Conservation (phyloP, 1,284 basidiomycete species). For the Ceratobasidium sp. region DNA sequence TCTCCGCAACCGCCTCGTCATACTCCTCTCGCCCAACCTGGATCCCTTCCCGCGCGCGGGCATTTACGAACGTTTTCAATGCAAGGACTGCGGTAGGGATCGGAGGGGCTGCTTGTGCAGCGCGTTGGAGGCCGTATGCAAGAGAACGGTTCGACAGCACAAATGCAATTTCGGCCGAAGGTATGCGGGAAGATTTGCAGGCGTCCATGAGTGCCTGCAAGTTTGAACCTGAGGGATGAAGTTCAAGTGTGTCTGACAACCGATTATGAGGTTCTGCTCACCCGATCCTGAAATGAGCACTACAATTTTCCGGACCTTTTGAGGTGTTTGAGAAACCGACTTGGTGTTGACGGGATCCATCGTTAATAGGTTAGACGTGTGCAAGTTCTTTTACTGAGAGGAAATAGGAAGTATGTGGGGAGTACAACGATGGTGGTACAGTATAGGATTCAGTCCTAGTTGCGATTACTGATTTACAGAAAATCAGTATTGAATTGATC, state of each 20-base stretch:
- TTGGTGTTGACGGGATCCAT: constrained; percentile 1
- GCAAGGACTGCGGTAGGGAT: constrained; percentile 88
- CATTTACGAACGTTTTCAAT: constrained; percentile 85
- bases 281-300: constrained; percentile 88
- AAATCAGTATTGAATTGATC: too few relatives aligned
- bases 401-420: too few relatives aligned
- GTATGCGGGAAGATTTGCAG: constrained; percentile 64
- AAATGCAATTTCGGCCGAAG: constrained; percentile 76
- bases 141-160: constrained; percentile 95
- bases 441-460: too few relatives aligned
- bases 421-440: too few relatives aligned
- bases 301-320: constrained; percentile 57
- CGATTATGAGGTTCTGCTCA: constrained; percentile 53
- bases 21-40: constrained; percentile 73
- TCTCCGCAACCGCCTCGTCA: constrained; percentile 82
- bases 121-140: constrained; percentile 89
- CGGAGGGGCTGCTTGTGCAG: constrained; percentile 70
- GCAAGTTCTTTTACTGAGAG: not conserved
- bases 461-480: too few relatives aligned
- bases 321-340: not conserved
- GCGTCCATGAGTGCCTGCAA: constrained; percentile 96
- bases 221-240: constrained; percentile 76
- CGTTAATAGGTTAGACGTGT: not conserved
- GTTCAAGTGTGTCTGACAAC: constrained; percentile 18
- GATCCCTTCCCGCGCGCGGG: constrained; percentile 48